Evolutionary conservation across 139 green algal species (phyloP), one percentile per base, ranked within the genome.

Genomic region (Chlorella sp.): DNA sequence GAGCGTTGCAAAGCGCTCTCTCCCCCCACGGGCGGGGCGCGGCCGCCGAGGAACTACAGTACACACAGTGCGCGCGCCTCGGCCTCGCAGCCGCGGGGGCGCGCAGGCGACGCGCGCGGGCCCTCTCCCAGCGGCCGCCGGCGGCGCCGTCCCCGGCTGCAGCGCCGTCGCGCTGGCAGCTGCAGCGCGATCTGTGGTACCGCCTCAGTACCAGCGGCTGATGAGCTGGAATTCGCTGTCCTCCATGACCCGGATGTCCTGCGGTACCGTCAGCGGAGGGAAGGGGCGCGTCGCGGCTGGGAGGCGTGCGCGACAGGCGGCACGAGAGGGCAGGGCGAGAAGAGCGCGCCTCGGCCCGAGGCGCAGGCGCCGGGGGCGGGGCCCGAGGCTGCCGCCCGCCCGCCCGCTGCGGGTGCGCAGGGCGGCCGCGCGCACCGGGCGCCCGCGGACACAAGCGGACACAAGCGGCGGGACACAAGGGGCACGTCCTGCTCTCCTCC

Each of bases 141-240:
- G n/a, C n/a, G n/a, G n/a, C n/a, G n/a, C n/a, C n/a, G n/a, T n/a
- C n/a, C n/a, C n/a, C n/a, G n/a, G n/a, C n/a, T n/a, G n/a, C n/a
- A n/a, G n/a, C n/a, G n/a, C n/a, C n/a, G n/a, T n/a, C n/a, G n/a
- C n/a, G n/a, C n/a, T n/a, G n/a, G n/a, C n/a, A n/a, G n/a, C n/a
- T n/a, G n/a, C n/a, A n/a, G n/a, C n/a, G n/a, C n/a, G n/a, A n/a
- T n/a, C n/a, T n/a, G n/a, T n/a, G n/a, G n/a, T n/a, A n/a, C n/a
- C n/a, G n/a, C n/a, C n/a, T n/a, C n/a, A n/a, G n/a, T 27, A 64
- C 12, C 14, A 75, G 33, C 35, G 19, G 35, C 42, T 8, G 17
- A 81, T n/a, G 6, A 93, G 75, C 23, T 63, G 77, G 73, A 97
- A 97, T 38, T 97, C 93, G 2, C 82, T 48, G 69, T 97, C 93